Evolutionary conservation across 306 rosid genomes (phyloP).

Genomic region (Lablab purpureus): DNA sequence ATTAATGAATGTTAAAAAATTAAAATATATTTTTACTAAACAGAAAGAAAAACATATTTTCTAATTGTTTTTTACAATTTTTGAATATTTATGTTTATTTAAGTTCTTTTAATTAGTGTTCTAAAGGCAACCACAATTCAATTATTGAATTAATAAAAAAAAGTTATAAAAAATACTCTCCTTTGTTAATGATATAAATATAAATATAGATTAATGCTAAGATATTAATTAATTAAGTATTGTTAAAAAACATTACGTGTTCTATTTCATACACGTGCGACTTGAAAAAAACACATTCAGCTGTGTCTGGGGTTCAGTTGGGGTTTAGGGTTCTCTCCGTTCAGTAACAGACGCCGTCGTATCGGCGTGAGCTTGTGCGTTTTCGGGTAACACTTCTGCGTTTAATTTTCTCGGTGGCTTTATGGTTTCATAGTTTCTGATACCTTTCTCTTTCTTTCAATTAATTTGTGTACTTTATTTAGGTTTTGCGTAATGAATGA

Average conservation of each 20-base stretch:
- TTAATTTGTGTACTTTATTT: background rate
- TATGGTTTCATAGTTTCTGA: background rate
- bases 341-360: background rate
- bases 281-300: background rate
- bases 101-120: too few species aligned
- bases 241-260: background rate
- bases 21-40: too few species aligned
- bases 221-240: too few species aligned
- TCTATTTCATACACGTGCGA: background rate
- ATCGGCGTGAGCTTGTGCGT: background rate
- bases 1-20: too few species aligned
- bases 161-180: too few species aligned
- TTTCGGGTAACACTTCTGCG: background rate
- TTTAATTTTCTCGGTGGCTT: background rate
- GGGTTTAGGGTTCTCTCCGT: conserved; percentile 2
- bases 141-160: too few species aligned
- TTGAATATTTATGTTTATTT: too few species aligned
- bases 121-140: too few species aligned
- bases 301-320: background rate
- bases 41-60: too few species aligned
- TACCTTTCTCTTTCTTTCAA: background rate
- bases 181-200: too few species aligned
- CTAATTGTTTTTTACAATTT: too few species aligned
- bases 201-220: too few species aligned
- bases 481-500: background rate